Evolutionary conservation across 306 rosid genomes (phyloP), one percentile per base, ranked within the genome.

Genomic region (Cyamopsis tetragonoloba): DNA sequence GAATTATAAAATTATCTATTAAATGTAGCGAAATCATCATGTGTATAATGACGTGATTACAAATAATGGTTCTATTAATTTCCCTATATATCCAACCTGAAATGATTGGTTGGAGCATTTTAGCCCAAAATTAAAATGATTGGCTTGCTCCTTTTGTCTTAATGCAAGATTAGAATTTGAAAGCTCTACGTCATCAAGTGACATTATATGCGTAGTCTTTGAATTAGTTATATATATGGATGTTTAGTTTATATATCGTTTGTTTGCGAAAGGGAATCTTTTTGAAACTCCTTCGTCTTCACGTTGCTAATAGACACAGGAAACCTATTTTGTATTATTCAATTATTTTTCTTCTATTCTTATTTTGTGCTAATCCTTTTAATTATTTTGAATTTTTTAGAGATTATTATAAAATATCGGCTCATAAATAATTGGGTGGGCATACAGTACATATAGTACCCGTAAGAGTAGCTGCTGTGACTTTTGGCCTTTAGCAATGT

Each of bases 21-120:
- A 55, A 55, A 69, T 55, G 64, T 64, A 41, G 75, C 67, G 54
- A 15, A 60, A 72, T 66, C 17, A 54, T 47, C 66, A 62, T 67
- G 77, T 66, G 10, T 18, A 39, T 39, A 18, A 23, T 67, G 79
- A 77, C 79, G 79, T 47, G 10, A 81, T 53, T 42, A 10, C 15
- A 37, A 34, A 62, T 48, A 65, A 38, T 42, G 56, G n/a, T n/a
- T n/a, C n/a, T n/a, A n/a, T 31, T 35, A 5, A 68, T 32, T 37
- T 72, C 76, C 42, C 39, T 67, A 73, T 82, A 74, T n/a, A n/a
- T n/a, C n/a, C n/a, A n/a, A n/a, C 66, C 65, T 28, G 37, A 34
- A 60, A 80, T 70, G 79, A 82, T 70, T 78, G 88, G 73, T 61
- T 38, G 48, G 34, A 47, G 70, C 57, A 56, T 35, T 61, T 48